Evolutionary conservation across 164 flowering plant genomes (phyloP).

Genomic region (Litsea cubeba): DNA sequence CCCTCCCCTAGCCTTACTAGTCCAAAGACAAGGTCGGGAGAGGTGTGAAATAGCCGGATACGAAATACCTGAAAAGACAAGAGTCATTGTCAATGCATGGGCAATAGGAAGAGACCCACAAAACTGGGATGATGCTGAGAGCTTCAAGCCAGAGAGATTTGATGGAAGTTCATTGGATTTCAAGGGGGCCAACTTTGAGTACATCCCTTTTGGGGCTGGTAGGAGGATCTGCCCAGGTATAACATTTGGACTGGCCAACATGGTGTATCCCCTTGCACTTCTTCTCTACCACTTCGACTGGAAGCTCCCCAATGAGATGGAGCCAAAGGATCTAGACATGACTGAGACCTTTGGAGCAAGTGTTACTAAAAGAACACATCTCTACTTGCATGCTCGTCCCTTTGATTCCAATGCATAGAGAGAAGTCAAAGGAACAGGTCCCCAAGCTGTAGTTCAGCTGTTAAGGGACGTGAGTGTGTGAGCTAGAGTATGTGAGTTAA

Average conservation of each 20-base stretch:
- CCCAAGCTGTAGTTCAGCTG: no score
- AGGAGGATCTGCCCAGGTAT: conserved; percentile 28
- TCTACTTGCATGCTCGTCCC: conserved; percentile 5
- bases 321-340: conserved; percentile 10
- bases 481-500: no score
- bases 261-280: conserved; percentile 4
- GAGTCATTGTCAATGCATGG: conserved; percentile 30
- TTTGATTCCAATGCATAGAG: not conserved
- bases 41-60: conserved; percentile 22
- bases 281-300: conserved; percentile 8
- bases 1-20: conserved; percentile 36
- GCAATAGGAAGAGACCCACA: conserved; percentile 27
- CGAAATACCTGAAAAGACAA: conserved; percentile 26
- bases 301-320: conserved; percentile 11
- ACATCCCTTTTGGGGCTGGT: conserved; percentile 24
- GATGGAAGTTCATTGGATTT: conserved; percentile 15
- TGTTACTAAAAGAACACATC: not conserved
- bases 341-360: conserved; percentile 7
- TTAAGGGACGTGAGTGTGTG: no score
- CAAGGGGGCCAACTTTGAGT: conserved; percentile 24
- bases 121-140: conserved; percentile 29
- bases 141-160: conserved; percentile 38
- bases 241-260: conserved; percentile 13
- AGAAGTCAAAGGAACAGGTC: not conserved
- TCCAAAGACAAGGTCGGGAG: conserved; percentile 29